Evolutionary conservation across 177 flowering plant genomes (phyloP).

Genomic region (Vitis hybrid): DNA sequence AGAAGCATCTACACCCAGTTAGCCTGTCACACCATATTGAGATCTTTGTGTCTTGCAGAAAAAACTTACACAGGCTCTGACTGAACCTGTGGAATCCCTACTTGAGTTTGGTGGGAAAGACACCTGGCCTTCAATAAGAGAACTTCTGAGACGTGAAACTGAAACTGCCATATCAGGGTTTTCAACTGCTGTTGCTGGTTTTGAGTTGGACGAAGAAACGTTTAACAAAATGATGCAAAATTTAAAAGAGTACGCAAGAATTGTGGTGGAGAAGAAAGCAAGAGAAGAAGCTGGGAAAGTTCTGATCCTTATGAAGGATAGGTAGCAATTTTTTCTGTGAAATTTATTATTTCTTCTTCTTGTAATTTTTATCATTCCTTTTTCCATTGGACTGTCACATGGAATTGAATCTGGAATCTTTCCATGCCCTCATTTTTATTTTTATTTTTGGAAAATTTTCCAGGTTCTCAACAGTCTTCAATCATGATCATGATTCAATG

Average conservation of each 20-base stretch:
- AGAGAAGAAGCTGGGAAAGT: conserved; percentile 58
- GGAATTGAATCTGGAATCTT: no score
- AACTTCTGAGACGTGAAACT: conserved; percentile 41
- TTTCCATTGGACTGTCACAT: no score
- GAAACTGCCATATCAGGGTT: conserved; percentile 34
- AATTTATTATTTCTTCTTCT: neutral
- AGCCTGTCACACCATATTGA: neutral
- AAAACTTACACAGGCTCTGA: conserved; percentile 29
- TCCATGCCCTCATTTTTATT: neutral
- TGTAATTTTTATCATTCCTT: neutral
- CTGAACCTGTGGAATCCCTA: conserved; percentile 37
- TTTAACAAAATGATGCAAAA: conserved; percentile 34
- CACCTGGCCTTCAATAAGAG: conserved; percentile 51
- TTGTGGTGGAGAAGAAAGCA: conserved; percentile 43
- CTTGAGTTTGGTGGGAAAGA: conserved; percentile 38
- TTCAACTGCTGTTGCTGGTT: conserved; percentile 28
- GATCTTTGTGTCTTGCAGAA: conserved; percentile 20
- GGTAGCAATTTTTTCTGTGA: conserved; percentile 20
- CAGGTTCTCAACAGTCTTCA: conserved; percentile 54
- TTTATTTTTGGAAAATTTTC: conserved; percentile 5
- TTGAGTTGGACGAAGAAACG: conserved; percentile 38
- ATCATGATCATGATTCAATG: conserved; percentile 53
- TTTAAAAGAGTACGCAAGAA: conserved; percentile 33
- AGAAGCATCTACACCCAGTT: no score
- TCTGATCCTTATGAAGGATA: conserved; percentile 52